Percentiles rank a stretch among this genome's conserved stretches.
These are phyloP conservation scores for Agaricus bisporus DNA, from an alignment of 768 basidiomycete genomes.

Conservation along the genomic window DNA sequence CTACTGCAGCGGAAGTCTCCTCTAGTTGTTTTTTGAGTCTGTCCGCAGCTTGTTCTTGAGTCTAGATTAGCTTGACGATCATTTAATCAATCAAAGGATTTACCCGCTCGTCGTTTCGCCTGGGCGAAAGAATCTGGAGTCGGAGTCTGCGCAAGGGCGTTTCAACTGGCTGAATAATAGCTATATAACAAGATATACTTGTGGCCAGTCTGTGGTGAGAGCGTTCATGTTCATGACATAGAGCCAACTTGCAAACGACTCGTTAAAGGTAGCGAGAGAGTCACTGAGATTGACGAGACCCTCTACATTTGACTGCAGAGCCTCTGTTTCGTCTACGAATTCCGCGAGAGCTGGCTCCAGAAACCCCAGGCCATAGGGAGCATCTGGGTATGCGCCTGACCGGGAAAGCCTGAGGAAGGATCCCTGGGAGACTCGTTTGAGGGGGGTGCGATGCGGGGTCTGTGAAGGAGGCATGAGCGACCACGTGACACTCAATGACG, in stretches of 20 bases:
- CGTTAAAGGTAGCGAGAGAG: conserved; percentile 82
- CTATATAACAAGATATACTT: conserved; percentile 38
- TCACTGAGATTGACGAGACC: conserved; percentile 66
- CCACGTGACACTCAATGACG: conserved; percentile 10
- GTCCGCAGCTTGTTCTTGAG: conserved; percentile 53
- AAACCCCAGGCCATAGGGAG: conserved; percentile 81
- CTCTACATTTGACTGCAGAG: conserved; percentile 69
- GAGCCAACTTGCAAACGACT: conserved; percentile 87
- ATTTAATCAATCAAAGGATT: conserved; percentile 1
- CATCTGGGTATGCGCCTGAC: conserved; percentile 65
- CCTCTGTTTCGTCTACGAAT: conserved; percentile 83
- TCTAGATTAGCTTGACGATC: background rate
- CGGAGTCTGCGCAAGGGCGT: conserved; percentile 41
- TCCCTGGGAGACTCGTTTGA: conserved; percentile 86
- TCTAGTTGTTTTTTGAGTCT: conserved; percentile 37
- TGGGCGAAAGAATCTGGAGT: conserved; percentile 52
- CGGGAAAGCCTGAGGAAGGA: conserved; percentile 83
- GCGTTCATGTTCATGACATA: conserved; percentile 95
- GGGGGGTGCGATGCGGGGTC: conserved; percentile 71
- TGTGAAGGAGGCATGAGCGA: conserved; percentile 21
- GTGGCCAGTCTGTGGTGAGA: conserved; percentile 88
- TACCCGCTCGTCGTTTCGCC: conserved; percentile 58
- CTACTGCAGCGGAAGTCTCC: conserved; percentile 26
- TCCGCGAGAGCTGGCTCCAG: conserved; percentile 81
- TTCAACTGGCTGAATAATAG: background rate